phyloP scores from a whole-genome alignment of 2,329 filamentous ascomycete species.

The Epichloe brachyelytri region DNA sequence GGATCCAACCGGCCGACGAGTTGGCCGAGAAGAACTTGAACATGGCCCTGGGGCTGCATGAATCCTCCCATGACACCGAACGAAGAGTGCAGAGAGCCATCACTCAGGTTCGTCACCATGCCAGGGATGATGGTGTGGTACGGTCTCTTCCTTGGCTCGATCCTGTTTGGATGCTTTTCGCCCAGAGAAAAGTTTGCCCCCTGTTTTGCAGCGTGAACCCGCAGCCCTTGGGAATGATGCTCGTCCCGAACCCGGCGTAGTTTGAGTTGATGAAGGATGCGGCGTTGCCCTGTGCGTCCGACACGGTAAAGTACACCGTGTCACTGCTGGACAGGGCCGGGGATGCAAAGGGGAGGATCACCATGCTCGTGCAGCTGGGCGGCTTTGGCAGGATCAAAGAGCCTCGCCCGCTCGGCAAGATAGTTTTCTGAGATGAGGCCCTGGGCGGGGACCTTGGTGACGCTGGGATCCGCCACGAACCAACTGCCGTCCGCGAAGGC shows the following conservation, averaged over 20 bases:
- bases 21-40: slow-evolving; percentile 87
- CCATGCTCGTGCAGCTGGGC: slow-evolving; percentile 55
- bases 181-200: slow-evolving; percentile 69
- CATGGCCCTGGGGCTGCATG: slow-evolving; percentile 95
- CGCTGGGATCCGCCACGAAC: slow-evolving; percentile 78
- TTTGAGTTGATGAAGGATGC: slow-evolving; percentile 96
- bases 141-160: slow-evolving; percentile 73
- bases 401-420: slow-evolving; percentile 52
- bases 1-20: slow-evolving; percentile 68
- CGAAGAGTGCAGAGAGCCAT: slow-evolving; percentile 66
- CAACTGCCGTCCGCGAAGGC: slow-evolving; percentile 82
- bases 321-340: slow-evolving; percentile 78
- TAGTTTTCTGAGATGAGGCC: slow-evolving; percentile 62
- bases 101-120: slow-evolving; percentile 64
- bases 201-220: slow-evolving; percentile 94
- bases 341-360: slow-evolving; percentile 32
- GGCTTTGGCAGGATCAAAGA: slow-evolving; percentile 45
- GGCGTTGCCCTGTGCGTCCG: slow-evolving; percentile 73
- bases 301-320: slow-evolving; percentile 85
- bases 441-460: slow-evolving; percentile 52
- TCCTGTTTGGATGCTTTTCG: slow-evolving; percentile 60
- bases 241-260: slow-evolving; percentile 78
- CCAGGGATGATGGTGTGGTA: slow-evolving; percentile 98
- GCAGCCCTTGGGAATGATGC: slow-evolving; percentile 71
- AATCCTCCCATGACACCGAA: slow-evolving; percentile 98